Percentiles rank a stretch among this genome's conserved stretches.
Evolutionary conservation across 1,284 basidiomycete genomes (phyloP).

Genomic region (Macrocystidia cucumis): DNA sequence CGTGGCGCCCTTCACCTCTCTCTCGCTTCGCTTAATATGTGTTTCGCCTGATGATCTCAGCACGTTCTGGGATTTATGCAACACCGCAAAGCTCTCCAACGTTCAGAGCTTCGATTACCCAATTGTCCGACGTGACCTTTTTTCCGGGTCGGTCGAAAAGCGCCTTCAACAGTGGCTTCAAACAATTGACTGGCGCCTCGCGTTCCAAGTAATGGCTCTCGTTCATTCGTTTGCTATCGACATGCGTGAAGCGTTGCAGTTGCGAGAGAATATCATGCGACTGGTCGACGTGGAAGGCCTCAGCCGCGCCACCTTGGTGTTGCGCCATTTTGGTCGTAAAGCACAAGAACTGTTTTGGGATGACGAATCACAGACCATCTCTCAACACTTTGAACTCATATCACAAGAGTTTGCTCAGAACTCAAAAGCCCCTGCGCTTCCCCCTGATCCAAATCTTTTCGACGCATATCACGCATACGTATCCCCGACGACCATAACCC

Average conservation of each 20-base stretch:
- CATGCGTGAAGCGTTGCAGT: slow-evolving; percentile 34
- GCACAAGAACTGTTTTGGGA: slow-evolving; percentile 22
- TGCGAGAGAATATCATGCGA: slow-evolving; percentile 27
- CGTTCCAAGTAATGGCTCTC: slow-evolving; percentile 49
- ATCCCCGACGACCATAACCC: slow-evolving; percentile 49
- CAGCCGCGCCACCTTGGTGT: slow-evolving; percentile 27
- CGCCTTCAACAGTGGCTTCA: slow-evolving; percentile 27
- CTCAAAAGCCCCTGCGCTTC: slow-evolving; percentile 14
- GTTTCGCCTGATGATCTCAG: slow-evolving; percentile 20
- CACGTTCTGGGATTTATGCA: slow-evolving; percentile 30
- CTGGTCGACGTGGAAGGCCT: slow-evolving; percentile 22
- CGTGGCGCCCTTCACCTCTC: slow-evolving; percentile 39
- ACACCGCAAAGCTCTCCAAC: slow-evolving; percentile 27
- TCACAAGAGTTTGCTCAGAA: slow-evolving; percentile 20
- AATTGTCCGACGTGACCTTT: slow-evolving; percentile 32
- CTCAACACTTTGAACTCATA: slow-evolving; percentile 26
- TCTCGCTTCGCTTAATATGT: slow-evolving; percentile 41
- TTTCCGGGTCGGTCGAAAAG: slow-evolving; percentile 26
- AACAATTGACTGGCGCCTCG: slow-evolving; percentile 38
- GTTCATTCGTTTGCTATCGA: slow-evolving; percentile 33
- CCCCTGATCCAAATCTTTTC: slow-evolving; percentile 36
- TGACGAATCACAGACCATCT: slow-evolving; percentile 20
- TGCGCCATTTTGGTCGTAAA: slow-evolving; percentile 34
- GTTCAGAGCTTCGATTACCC: slow-evolving; percentile 27
- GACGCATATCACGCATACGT: slow-evolving; percentile 46